Base-by-base conservation (phyloP, 2,329 filamentous ascomycete species). In the Aspergillus nomiae region DNA sequence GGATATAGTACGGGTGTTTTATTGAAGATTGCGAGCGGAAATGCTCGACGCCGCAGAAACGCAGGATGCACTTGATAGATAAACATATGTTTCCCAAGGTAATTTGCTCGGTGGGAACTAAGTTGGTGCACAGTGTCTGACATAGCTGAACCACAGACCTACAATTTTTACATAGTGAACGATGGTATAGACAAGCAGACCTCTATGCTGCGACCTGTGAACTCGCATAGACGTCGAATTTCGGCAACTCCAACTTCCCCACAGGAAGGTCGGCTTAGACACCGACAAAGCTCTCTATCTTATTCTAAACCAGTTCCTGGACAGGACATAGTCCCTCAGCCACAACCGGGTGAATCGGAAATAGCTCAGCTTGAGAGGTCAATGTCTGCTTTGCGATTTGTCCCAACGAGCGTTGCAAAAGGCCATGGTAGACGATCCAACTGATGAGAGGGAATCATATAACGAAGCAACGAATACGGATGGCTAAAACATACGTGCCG, bases 81-180 rank as follows among this genome's bases (percentile, higher is more conserved):
- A 97, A 97, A 80, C 95, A 99, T 78, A 86, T 90, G 80, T 99
- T 95, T 74, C 94, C 94, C 12, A 88, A 87, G 74, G 81, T 83
- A 73, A 65, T 28, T 58, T 8, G 41, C 38, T 19, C 8, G 4
- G 16, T n/a, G 12, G 21, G 16, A 21, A 55, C n/a, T 46, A 8
- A 21, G 8, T 24, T 11, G 11, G 12, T 21, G 21, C 14, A 26
- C 16, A n/a, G 43, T 26, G 21, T 34, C 38, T 56, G 36, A 46
- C 14, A 32, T 12, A 21, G 5, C 19, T 4, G 50, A 55, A 10
- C 51, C 53, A 1, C 71, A 83, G 79, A 91, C 92, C 71, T 97
- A 93, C 79, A 94, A 96, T 77, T 97, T 96, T 71, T 87, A 88
- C 56, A 87, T 98, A 58, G 90, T 96, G 3, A 92, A 93, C 68